Conservation (phyloP, 1,284 basidiomycete species). For the Rhizoctonia solani region DNA sequence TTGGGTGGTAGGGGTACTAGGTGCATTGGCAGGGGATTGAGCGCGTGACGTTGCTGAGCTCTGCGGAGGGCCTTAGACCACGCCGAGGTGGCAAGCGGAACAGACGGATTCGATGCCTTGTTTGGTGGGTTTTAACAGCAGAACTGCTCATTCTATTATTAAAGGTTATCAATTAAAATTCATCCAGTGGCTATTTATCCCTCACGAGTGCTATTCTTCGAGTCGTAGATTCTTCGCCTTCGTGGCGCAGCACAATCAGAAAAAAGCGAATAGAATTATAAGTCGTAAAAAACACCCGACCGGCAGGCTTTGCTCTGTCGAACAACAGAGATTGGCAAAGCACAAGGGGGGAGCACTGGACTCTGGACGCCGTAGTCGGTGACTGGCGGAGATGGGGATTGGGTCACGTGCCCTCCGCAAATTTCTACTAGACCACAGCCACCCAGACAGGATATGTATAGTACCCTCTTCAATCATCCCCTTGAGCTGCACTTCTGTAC, state of each 20-base stretch:
- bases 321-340: too few species aligned
- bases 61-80: conserved; percentile 20
- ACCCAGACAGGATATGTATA: too few species aligned
- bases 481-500: too few species aligned
- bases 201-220: conserved; percentile 14
- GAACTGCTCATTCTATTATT: conserved; percentile 29
- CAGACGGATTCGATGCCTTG: conserved; percentile 27
- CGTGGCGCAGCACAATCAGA: neutral
- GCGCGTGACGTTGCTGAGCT: conserved; percentile 8
- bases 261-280: neutral
- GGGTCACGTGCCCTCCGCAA: too few species aligned
- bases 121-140: conserved; percentile 17
- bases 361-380: too few species aligned
- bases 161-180: too few species aligned
- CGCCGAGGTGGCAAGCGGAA: conserved; percentile 13
- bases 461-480: too few species aligned
- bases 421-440: too few species aligned
- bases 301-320: neutral
- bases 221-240: neutral
- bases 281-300: neutral
- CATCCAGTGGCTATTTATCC: too few species aligned
- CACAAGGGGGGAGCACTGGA: too few species aligned
- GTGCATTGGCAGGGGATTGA: conserved; percentile 25
- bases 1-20: neutral
- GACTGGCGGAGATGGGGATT: too few species aligned